phyloP scores from a whole-genome alignment of 208 protist species.

The Acanthamoeba culbertsoni region DNA sequence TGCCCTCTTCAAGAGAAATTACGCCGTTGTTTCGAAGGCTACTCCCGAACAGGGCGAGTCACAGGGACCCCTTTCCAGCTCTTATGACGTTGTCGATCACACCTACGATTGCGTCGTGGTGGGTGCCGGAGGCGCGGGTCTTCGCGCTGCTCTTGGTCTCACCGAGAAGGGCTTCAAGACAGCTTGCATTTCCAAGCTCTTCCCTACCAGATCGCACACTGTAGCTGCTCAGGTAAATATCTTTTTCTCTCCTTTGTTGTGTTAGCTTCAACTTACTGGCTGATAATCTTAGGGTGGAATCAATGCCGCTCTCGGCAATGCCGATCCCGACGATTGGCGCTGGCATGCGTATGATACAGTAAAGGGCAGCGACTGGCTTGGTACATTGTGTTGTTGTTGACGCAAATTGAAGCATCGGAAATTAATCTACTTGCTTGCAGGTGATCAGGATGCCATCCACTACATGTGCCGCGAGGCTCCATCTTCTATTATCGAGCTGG shows the following conservation, averaged over 20 bases:
- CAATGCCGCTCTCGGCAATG: constrained; percentile 98
- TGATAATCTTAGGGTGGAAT: constrained; percentile 95
- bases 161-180: constrained; percentile 96
- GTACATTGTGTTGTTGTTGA: no score
- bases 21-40: constrained; percentile 19
- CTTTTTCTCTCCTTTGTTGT: neutral
- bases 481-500: constrained; percentile 86
- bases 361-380: constrained; percentile 98
- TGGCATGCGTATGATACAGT: constrained; percentile 99
- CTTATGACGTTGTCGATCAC: constrained; percentile 97
- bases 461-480: constrained; percentile 98
- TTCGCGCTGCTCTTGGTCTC: constrained; percentile 96
- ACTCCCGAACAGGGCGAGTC: constrained; percentile 16
- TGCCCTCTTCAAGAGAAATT: neutral
- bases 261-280: neutral
- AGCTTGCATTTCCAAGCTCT: constrained; percentile 98
- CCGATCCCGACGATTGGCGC: constrained; percentile 97
- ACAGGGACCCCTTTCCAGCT: constrained; percentile 6
- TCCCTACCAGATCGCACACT: constrained; percentile 99
- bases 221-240: constrained; percentile 94
- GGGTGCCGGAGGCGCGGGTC: constrained; percentile 97
- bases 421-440: neutral
- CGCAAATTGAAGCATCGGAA: no score
- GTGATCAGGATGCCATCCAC: constrained; percentile 98
- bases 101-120: constrained; percentile 98